Evolutionary conservation across 306 rosid genomes (phyloP).

Genomic region (Dryas alaskensis): DNA sequence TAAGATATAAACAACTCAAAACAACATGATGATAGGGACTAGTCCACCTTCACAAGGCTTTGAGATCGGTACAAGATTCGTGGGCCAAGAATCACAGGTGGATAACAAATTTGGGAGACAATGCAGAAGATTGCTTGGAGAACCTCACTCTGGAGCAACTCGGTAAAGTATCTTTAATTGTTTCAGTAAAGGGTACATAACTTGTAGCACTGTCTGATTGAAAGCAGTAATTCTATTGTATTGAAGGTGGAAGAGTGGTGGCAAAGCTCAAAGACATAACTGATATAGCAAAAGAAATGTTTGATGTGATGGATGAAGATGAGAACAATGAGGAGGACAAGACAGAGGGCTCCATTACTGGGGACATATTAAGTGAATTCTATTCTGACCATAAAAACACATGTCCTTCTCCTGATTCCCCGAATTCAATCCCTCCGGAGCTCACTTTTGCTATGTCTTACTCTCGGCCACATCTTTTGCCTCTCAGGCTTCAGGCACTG

Average conservation of each 20-base stretch:
- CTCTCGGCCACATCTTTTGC: constrained; percentile 15
- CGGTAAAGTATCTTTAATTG: background rate
- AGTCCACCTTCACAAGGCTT: constrained; percentile 22
- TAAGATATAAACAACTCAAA: no score
- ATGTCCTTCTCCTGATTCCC: constrained; percentile 24
- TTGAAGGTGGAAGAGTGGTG: constrained; percentile 15
- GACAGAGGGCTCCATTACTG: background rate
- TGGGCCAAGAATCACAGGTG: constrained; percentile 34
- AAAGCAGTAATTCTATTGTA: no score
- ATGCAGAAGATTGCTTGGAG: constrained; percentile 16
- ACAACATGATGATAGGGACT: constrained; percentile 21
- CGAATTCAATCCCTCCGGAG: constrained; percentile 20
- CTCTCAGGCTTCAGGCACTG: constrained; percentile 26
- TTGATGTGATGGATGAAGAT: constrained; percentile 35
- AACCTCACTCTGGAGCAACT: constrained; percentile 25
- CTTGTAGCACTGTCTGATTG: no score
- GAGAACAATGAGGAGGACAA: background rate
- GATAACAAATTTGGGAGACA: constrained; percentile 11
- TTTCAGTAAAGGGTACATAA: no score
- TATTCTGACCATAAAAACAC: constrained; percentile 11
- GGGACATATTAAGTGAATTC: constrained; percentile 3
- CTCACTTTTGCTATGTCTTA: background rate
- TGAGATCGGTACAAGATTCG: constrained; percentile 25
- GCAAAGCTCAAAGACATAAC: constrained; percentile 27
- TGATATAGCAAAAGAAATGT: constrained; percentile 27